Evolutionary conservation across 2,329 filamentous ascomycete species (phyloP).

Genomic region (Pleurostoma richardsiae): DNA sequence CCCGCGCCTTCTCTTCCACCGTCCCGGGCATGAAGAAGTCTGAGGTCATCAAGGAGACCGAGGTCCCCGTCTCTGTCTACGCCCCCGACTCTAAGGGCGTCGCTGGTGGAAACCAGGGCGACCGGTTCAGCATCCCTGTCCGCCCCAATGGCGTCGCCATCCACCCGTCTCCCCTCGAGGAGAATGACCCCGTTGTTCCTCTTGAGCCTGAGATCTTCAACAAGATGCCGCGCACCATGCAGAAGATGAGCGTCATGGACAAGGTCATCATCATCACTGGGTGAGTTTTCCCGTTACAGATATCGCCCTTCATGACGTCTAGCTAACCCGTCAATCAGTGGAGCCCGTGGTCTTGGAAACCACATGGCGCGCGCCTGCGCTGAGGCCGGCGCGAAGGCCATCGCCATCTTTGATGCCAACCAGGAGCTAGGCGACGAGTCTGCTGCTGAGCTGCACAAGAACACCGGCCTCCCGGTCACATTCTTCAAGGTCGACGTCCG

Average conservation of each 20-base stretch:
- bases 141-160: constrained; percentile 35
- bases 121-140: constrained; percentile 53
- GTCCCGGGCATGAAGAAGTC: constrained; percentile 31
- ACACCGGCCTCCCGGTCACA: constrained; percentile 67
- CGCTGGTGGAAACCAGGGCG: constrained; percentile 27
- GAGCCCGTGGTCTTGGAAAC: constrained; percentile 72
- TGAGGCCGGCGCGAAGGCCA: constrained; percentile 68
- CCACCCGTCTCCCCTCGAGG: constrained; percentile 36
- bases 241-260: constrained; percentile 63
- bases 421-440: constrained; percentile 68
- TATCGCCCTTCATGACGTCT: neutral
- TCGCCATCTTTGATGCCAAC: constrained; percentile 74
- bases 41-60: constrained; percentile 51
- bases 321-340: constrained; percentile 39
- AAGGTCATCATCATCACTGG: constrained; percentile 71
- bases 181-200: constrained; percentile 31
- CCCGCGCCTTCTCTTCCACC: neutral
- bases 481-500: constrained; percentile 80
- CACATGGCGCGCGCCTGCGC: constrained; percentile 74
- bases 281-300: constrained; percentile 32
- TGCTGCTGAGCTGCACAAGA: constrained; percentile 63
- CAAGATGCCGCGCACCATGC: constrained; percentile 58
- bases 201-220: constrained; percentile 49
- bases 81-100: constrained; percentile 38
- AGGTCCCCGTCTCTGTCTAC: constrained; percentile 53